These are phyloP conservation scores for Triticum timopheevii DNA, from an alignment of 176 grass and related monocot genomes.

Conservation along the genomic window DNA sequence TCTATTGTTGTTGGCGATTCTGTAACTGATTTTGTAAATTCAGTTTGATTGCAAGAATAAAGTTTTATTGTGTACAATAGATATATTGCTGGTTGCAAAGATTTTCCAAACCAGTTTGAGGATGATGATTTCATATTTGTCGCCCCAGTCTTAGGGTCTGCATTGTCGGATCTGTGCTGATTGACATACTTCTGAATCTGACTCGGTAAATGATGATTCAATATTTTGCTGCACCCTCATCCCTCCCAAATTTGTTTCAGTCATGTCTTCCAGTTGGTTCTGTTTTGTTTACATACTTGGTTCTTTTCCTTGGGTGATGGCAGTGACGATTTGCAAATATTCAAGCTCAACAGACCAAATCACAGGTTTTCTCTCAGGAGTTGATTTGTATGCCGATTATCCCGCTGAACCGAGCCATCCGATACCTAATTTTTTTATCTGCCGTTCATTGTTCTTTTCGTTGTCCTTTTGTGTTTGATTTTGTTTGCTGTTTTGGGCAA, in stretches of 20 bases:
- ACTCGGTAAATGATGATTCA: background rate
- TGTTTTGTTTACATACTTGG: background rate
- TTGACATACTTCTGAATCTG: background rate
- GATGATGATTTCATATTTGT: background rate
- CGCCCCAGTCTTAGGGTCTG: background rate
- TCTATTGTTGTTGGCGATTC: too few species aligned
- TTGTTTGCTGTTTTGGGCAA: too few species aligned
- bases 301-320: too few species aligned
- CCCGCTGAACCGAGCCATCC: conserved; percentile 51
- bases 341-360: conserved; percentile 99
- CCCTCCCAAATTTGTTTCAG: too few species aligned
- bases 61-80: too few species aligned
- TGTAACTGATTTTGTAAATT: too few species aligned
- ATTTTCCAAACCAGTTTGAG: background rate
- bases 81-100: too few species aligned
- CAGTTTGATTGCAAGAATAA: too few species aligned
- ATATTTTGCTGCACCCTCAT: too few species aligned
- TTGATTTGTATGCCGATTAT: conserved; percentile 81
- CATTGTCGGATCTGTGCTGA: background rate
- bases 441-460: too few species aligned
- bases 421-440: background rate
- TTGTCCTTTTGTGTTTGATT: too few species aligned
- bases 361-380: conserved; percentile 50
- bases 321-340: conserved; percentile 29
- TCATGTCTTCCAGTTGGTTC: background rate